phyloP scores from a whole-genome alignment of 495 filamentous ascomycete genomes.

The Neohortaea acidophila region DNA sequence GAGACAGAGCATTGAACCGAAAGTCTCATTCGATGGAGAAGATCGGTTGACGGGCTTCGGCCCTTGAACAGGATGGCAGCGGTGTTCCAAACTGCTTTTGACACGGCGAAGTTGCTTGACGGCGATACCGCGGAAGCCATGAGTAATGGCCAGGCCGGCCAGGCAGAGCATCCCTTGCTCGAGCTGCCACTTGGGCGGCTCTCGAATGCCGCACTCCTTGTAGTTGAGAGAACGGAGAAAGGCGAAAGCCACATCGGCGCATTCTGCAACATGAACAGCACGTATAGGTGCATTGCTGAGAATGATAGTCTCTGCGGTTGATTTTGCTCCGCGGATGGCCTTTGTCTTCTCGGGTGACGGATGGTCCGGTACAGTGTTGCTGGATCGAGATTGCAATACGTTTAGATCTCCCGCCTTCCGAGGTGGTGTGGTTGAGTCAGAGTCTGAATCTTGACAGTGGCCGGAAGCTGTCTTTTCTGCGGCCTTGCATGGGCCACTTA shows the following conservation, averaged over 20 bases:
- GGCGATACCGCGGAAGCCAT: constrained; percentile 62
- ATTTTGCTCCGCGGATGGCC: no score
- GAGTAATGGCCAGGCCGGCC: constrained; percentile 50
- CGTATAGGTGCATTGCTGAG: no score
- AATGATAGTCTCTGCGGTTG: no score
- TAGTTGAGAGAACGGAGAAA: constrained; percentile 47
- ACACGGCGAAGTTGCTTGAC: constrained; percentile 57
- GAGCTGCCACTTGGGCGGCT: constrained; percentile 53
- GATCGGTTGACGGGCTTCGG: neutral
- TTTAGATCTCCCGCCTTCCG: no score
- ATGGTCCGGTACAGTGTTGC: constrained; percentile 2
- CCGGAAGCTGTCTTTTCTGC: neutral
- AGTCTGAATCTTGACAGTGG: no score
- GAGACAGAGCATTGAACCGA: neutral
- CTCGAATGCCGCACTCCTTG: constrained; percentile 26
- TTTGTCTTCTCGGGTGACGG: constrained; percentile 7
- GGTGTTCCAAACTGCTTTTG: constrained; percentile 46
- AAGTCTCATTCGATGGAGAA: constrained; percentile 2
- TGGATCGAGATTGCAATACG: constrained; percentile 18
- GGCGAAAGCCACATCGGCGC: constrained; percentile 57
- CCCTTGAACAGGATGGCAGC: neutral
- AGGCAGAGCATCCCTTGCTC: constrained; percentile 73
- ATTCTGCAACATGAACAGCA: constrained; percentile 45
- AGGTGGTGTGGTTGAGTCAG: no score
- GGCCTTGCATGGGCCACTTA: constrained; percentile 55